Evolutionary conservation across 768 basidiomycete species (phyloP).

Genomic region (Amanita subjunquillea): DNA sequence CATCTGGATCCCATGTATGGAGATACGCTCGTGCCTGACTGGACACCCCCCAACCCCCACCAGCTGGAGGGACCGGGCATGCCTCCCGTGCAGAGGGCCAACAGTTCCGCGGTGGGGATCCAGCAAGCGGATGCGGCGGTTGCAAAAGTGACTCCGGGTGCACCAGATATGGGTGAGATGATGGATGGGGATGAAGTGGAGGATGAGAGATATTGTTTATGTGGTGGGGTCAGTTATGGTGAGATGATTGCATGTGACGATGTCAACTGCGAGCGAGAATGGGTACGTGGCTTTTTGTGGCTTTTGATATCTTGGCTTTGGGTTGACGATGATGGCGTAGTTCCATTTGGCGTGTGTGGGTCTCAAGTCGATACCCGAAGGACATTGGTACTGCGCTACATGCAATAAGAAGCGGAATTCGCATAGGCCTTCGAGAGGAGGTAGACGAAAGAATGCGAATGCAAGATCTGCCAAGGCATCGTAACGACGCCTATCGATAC

Average conservation of each 20-base stretch:
- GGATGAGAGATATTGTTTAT: conserved; percentile 73
- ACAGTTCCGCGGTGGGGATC: conserved; percentile 4
- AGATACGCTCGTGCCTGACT: conserved; percentile 26
- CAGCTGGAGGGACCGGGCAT: conserved; percentile 72
- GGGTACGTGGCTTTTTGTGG: conserved; percentile 53
- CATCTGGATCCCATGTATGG: conserved; percentile 7
- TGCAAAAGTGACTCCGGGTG: conserved; percentile 11
- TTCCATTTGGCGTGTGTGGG: conserved; percentile 77
- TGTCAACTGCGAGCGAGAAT: conserved; percentile 71
- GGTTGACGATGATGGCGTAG: conserved; percentile 26
- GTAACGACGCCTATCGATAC: background rate
- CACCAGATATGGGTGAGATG: conserved; percentile 20
- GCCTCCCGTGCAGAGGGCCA: conserved; percentile 44
- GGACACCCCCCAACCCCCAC: conserved; percentile 39
- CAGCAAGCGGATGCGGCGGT: conserved; percentile 12
- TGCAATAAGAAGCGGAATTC: conserved; percentile 49
- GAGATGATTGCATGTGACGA: conserved; percentile 96
- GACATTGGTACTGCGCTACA: conserved; percentile 66
- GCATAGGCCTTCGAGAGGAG: conserved; percentile 42
- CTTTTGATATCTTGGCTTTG: background rate
- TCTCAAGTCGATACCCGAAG: conserved; percentile 53
- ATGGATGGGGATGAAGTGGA: conserved; percentile 54
- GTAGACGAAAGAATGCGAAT: conserved; percentile 26
- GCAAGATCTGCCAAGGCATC: conserved; percentile 3
- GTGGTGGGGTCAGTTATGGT: conserved; percentile 76